Base-by-base conservation (phyloP, 139 green algal genomes). In the Monoraphidium neglectum region DNA sequence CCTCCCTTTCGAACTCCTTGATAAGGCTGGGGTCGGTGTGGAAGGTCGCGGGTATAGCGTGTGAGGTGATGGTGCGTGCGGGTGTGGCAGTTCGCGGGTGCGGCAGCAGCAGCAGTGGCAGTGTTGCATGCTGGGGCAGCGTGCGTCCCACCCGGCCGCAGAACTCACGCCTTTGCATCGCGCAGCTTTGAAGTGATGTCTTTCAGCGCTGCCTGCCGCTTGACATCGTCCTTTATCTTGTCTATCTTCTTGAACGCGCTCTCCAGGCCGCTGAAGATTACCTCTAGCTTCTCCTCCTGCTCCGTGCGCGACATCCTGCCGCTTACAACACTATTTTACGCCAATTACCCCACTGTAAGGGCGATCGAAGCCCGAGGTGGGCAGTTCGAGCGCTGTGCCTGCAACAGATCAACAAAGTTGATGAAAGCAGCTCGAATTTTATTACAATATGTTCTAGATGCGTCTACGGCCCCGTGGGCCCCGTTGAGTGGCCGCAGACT, bases 1-100 rank as follows among this genome's bases (percentile, higher is more conserved):
- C 93, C 54, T 97, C 93, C 12, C 84, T 68, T 74, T 97, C 93
- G 84, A 97, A 97, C n/a, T 97, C 93, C 28, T 93, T 91, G 36
- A 97, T 94, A 1, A 97, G 83, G 23, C 93, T 97, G 85, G 79
- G 71, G 13, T 6, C 32, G 30, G 4, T 57, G 68, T 35, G 64
- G 40, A 26, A 30, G 12, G 24, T 26, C 32, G 36, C 4, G 23
- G 24, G n/a, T n/a, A n/a, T n/a, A n/a, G n/a, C n/a, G n/a, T n/a
- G n/a, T n/a, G n/a, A n/a, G n/a, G 43, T 12, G 76, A 38, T 76
- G 8, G 35, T 30, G 35, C 30, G 67, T 5, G 37, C 15, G 16
- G 47, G 10, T 28, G 28, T 8, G 36, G 61, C 40, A n/a, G 23
- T 2, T 21, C 46, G 24, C 21, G 15, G 16, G 32, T 6, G 30